Evolutionary conservation across 805 yeast species (phyloP).

Genomic region (Lachancea meyersii): DNA sequence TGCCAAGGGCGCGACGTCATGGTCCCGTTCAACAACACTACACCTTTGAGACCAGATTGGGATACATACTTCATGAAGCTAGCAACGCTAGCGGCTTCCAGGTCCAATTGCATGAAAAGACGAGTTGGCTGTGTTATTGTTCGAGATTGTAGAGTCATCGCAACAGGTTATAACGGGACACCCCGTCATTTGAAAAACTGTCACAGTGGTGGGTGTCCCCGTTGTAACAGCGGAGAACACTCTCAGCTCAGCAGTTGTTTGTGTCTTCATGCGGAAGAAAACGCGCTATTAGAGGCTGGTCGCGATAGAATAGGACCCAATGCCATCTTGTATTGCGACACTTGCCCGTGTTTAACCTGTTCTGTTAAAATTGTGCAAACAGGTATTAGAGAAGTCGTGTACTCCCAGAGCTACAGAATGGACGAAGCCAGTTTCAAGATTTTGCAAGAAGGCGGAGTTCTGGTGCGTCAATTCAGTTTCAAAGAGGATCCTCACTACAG

Average conservation of each 20-base stretch:
- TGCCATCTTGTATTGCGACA: slow-evolving; percentile 81
- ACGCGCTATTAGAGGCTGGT: slow-evolving; percentile 91
- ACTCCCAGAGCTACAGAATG: slow-evolving; percentile 89
- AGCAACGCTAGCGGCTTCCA: slow-evolving; percentile 85
- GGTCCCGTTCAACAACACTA: slow-evolving; percentile 11
- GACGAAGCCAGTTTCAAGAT: slow-evolving; percentile 71
- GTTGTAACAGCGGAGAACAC: slow-evolving; percentile 71
- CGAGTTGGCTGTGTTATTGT: slow-evolving; percentile 96
- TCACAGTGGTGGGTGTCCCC: slow-evolving; percentile 89
- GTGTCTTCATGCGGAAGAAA: slow-evolving; percentile 96
- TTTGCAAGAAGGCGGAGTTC: slow-evolving; percentile 65
- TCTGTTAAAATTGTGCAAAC: slow-evolving; percentile 90
- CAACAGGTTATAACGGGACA: slow-evolving; percentile 98
- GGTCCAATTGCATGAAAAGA: slow-evolving; percentile 96
- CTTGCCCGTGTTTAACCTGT: slow-evolving; percentile 96
- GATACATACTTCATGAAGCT: slow-evolving; percentile 91
- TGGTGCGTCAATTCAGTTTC: slow-evolving; percentile 52
- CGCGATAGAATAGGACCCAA: slow-evolving; percentile 65
- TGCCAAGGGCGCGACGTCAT: slow-evolving; percentile 20
- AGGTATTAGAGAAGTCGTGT: slow-evolving; percentile 87
- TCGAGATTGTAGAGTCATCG: slow-evolving; percentile 74
- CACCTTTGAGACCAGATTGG: slow-evolving; percentile 74
- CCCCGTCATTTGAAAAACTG: slow-evolving; percentile 85
- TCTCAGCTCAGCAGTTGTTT: slow-evolving; percentile 80
- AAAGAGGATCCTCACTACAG: slow-evolving; percentile 18